Percentiles rank a stretch among this genome's conserved stretches.
Evolutionary conservation across 176 grass and related monocot species (phyloP).

Genomic region (Hordeum marinum): DNA sequence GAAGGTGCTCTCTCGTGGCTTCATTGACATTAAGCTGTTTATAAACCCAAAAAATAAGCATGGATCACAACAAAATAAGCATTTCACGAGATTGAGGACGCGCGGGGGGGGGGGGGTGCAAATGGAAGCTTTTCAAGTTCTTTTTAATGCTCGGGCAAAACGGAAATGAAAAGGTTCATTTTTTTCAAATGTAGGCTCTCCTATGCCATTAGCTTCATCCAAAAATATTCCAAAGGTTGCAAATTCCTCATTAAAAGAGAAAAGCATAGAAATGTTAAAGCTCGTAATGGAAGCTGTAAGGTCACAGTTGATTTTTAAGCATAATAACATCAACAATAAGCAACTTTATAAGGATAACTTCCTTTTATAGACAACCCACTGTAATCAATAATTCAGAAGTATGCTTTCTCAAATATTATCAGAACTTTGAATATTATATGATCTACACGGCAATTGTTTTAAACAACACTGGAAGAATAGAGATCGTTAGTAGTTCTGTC

Average conservation of each 20-base stretch:
- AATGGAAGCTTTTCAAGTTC: neutral
- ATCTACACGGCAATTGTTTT: neutral
- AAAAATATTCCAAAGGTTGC: neutral
- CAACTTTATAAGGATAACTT: neutral
- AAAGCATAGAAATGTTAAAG: neutral
- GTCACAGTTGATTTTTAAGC: neutral
- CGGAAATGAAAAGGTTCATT: neutral
- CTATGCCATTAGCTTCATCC: neutral
- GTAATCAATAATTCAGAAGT: neutral
- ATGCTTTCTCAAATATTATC: neutral
- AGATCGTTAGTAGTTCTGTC: neutral
- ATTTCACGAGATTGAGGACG: neutral
- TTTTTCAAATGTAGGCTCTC: neutral
- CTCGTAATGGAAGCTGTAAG: neutral
- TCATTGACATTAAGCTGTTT: constrained; percentile 7
- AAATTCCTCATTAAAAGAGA: neutral
- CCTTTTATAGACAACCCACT: neutral
- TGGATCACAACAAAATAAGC: neutral
- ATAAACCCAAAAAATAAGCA: neutral
- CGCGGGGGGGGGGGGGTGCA: neutral
- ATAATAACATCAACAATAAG: neutral
- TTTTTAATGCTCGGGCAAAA: neutral
- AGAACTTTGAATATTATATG: neutral
- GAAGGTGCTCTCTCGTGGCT: neutral
- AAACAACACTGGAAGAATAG: neutral